Evolutionary conservation across 179 eudicot species (phyloP), one percentile per base, ranked within the genome.

Genomic region (Spergularia azorica): DNA sequence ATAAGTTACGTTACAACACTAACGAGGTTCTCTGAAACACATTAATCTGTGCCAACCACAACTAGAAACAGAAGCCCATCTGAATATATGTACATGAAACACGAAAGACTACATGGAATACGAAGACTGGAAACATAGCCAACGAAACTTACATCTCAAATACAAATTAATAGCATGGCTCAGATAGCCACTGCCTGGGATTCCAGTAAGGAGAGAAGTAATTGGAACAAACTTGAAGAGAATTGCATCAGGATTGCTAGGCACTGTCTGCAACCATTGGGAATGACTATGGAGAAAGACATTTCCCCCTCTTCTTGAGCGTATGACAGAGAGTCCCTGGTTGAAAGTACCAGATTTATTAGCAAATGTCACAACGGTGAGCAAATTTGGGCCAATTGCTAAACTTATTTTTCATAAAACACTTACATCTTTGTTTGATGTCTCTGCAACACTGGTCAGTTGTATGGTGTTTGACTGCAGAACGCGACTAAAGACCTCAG

Each of bases 151-250:
- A 95, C 98, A 93, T 83, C 98, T 88, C 8, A 95, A 87, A 69
- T 95, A 95, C 84, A 95, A 85, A 86, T 95, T 95, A 74, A 95
- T 95, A 16, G 98, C 98, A 76, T 95, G 98, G 79, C 98, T 95
- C 32, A 95, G 92, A 82, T 95, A 95, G 74, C 98, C 98, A 66
- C 97, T 95, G 73, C 98, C 98, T 50, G 93, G 95, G 71, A 95
- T 84, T 64, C 98, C 98, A 46, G 87, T 80, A 68, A 95, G 97
- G 70, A 95, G 95, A 81, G 98, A 95, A 76, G 98, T 93, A 75
- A 95, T 93, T 0, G 98, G 98, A 73, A 95, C 96, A 83, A 95
- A 91, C 82, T 90, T 95, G 79, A 95, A 91, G 69, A 87, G 91
- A 77, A 95, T 84, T 38, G 98, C 96, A 75, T 95, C 98, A 38